Conservation (phyloP, 306 rosid species). For the Arachis hypogaea region DNA sequence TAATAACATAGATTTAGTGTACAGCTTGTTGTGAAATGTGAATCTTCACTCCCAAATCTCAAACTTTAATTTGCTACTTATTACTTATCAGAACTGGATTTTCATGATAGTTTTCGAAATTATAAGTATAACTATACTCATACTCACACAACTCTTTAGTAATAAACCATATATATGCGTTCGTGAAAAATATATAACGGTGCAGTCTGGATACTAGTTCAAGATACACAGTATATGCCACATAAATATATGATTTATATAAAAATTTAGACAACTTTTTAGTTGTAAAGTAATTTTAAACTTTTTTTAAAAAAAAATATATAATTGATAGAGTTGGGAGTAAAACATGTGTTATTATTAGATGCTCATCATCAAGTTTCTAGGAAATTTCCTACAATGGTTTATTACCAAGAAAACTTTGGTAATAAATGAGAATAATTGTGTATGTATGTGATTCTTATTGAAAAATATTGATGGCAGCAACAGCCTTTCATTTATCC, state of each 20-base stretch:
- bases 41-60: slow-evolving; percentile 1
- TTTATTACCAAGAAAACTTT: background rate
- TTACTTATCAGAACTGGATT: slow-evolving; percentile 2
- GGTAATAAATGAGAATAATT: background rate
- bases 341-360: too few species aligned
- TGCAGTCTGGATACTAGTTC: too few species aligned
- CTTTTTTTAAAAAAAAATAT: too few species aligned
- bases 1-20: background rate
- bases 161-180: background rate
- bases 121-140: background rate
- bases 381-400: background rate
- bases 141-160: too few species aligned
- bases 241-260: too few species aligned
- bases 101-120: slow-evolving; percentile 2
- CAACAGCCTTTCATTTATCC: background rate
- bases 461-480: background rate
- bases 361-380: background rate
- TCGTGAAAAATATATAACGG: background rate
- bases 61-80: background rate
- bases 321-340: too few species aligned
- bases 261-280: too few species aligned
- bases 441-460: background rate
- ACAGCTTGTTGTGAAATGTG: background rate
- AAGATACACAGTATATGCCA: too few species aligned
- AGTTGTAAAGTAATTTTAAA: too few species aligned